These are phyloP conservation scores for Mycena sanguinolenta DNA, from an alignment of 768 basidiomycete species.

Conservation along the genomic window DNA sequence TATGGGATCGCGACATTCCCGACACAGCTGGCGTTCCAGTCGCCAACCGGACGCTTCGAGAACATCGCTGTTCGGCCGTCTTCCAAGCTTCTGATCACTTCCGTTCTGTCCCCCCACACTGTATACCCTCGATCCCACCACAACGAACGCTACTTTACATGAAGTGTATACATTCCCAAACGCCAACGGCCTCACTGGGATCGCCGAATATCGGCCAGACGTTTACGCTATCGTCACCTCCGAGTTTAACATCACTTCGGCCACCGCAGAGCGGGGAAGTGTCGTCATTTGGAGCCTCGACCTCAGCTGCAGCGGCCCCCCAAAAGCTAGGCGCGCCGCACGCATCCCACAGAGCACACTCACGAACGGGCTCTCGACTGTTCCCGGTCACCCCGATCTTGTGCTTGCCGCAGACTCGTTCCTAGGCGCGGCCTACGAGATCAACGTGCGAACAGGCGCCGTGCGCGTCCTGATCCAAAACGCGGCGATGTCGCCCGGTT, in stretches of 20 bases:
- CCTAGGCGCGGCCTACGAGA: background rate
- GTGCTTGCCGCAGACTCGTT: background rate
- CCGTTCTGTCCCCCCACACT: slow-evolving; percentile 17
- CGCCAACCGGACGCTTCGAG: slow-evolving; percentile 23
- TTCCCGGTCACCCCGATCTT: background rate
- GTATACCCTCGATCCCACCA: slow-evolving; percentile 17
- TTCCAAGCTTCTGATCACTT: too few species aligned
- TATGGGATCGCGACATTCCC: slow-evolving; percentile 20
- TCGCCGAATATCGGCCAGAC: slow-evolving; percentile 19
- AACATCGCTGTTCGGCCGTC: slow-evolving; percentile 19
- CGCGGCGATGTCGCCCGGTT: background rate
- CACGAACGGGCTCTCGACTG: background rate
- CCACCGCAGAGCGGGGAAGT: slow-evolving; percentile 16
- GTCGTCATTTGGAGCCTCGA: slow-evolving; percentile 27
- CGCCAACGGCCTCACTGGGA: slow-evolving; percentile 16
- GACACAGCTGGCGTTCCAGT: too few species aligned
- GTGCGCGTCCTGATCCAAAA: background rate
- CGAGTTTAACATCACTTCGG: slow-evolving; percentile 19
- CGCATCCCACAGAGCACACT: background rate
- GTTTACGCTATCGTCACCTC: too few species aligned
- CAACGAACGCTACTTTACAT: slow-evolving; percentile 14
- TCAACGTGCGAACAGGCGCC: background rate
- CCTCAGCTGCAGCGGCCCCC: background rate
- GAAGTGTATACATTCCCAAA: slow-evolving; percentile 22
- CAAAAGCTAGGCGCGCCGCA: background rate